phyloP scores from a whole-genome alignment of 306 rosid genomes.

The Cicer cuneatum region DNA sequence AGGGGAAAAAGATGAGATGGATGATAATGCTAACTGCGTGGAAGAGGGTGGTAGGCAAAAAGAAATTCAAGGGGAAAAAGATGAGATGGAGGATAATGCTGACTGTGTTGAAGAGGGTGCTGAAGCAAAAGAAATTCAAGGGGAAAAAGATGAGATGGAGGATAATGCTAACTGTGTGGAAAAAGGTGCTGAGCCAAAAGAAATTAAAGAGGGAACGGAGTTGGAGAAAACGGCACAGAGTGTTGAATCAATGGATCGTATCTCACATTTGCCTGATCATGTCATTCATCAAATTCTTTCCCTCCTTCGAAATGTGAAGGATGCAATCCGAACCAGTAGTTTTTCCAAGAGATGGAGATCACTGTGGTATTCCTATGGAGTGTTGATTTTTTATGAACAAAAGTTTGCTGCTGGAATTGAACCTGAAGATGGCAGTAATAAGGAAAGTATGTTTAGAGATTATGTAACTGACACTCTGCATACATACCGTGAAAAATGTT shows the following conservation, averaged over 20 bases:
- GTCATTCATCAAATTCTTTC: conserved; percentile 60
- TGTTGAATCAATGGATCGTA: conserved; percentile 40
- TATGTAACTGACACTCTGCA: conserved; percentile 33
- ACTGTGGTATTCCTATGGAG: conserved; percentile 54
- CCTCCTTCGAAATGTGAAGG: conserved; percentile 47
- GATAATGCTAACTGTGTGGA: neutral
- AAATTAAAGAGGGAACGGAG: conserved; percentile 16
- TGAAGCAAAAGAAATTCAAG: neutral
- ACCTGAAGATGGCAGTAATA: conserved; percentile 9
- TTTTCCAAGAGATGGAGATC: conserved; percentile 68
- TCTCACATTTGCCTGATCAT: conserved; percentile 55
- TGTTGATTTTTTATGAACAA: conserved; percentile 54
- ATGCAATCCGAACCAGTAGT: conserved; percentile 54
- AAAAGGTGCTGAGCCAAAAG: conserved; percentile 22
- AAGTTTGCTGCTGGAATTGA: conserved; percentile 35
- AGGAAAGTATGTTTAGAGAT: conserved; percentile 34
- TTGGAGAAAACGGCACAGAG: conserved; percentile 19
- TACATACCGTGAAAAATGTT: neutral
- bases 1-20: neutral
- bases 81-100: neutral
- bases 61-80: neutral
- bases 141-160: neutral
- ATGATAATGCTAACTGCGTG: neutral
- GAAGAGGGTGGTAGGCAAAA: conserved; percentile 6
- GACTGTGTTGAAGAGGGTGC: conserved; percentile 14